These are phyloP conservation scores for Backusella mclennaniae DNA, from an alignment of 192 early-diverging fungal genomes.

Conservation along the genomic window DNA sequence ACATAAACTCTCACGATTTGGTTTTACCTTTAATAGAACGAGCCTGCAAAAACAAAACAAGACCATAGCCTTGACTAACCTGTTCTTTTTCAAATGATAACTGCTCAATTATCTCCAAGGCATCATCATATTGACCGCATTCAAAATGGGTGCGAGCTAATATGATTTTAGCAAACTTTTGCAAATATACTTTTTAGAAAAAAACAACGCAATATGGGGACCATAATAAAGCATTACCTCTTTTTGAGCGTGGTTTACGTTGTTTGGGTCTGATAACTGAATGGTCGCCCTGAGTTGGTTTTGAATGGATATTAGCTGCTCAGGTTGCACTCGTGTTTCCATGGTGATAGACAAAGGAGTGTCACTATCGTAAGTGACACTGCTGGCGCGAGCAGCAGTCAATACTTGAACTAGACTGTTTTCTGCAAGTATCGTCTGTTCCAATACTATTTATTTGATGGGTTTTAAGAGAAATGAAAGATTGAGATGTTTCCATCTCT, in stretches of 20 bases:
- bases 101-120: conserved; percentile 36
- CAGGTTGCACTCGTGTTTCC: conserved; percentile 8
- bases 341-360: conserved; percentile 21
- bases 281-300: conserved; percentile 19
- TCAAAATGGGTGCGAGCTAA: conserved; percentile 61
- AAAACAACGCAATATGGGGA: not conserved
- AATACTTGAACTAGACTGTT: conserved; percentile 25
- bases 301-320: conserved; percentile 16
- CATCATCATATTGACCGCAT: conserved; percentile 45
- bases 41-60: conserved; percentile 56
- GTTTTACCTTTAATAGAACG: conserved; percentile 56
- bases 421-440: conserved; percentile 43
- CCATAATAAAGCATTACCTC: not conserved
- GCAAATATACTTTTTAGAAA: not conserved
- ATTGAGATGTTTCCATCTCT: not conserved
- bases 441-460: conserved; percentile 23
- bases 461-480: not conserved
- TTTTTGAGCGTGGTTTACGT: not conserved
- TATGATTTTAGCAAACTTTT: conserved; percentile 47
- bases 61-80: conserved; percentile 49
- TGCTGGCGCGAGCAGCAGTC: not conserved
- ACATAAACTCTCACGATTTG: not conserved
- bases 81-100: conserved; percentile 35
- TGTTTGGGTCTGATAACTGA: not conserved
- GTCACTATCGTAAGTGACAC: conserved; percentile 22